Percentiles rank a stretch among this genome's conserved stretches.
These are phyloP conservation scores for Sphaerulina vaccinii DNA, from an alignment of 2,329 filamentous ascomycete genomes.

Conservation along the genomic window DNA sequence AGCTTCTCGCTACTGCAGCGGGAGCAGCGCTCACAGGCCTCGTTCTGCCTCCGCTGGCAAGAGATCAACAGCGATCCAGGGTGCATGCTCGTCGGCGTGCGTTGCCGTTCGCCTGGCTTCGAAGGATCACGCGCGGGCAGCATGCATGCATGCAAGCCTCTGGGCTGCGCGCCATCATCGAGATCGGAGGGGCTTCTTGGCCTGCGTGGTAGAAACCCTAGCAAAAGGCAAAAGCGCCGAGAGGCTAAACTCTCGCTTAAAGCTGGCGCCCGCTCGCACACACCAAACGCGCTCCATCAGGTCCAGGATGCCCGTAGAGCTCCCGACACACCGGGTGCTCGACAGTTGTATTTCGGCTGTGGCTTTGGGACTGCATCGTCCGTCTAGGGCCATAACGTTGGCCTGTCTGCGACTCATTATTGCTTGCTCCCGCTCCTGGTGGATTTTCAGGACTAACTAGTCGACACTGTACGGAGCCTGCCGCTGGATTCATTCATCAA, in stretches of 20 bases:
- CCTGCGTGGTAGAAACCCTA: neutral
- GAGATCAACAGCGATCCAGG: neutral
- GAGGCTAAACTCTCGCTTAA: neutral
- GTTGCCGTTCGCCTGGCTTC: constrained; percentile 1
- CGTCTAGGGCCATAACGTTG: constrained; percentile 12
- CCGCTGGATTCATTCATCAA: constrained; percentile 2
- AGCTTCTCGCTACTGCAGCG: neutral
- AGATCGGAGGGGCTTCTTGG: neutral
- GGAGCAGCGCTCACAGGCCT: too few species aligned
- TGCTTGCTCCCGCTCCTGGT: constrained; percentile 1
- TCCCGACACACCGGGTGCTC: constrained; percentile 13
- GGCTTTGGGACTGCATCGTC: constrained; percentile 12
- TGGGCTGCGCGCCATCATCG: neutral
- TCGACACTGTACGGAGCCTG: neutral
- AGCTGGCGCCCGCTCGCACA: too few species aligned
- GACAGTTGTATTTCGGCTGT: constrained; percentile 14
- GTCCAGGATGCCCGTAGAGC: constrained; percentile 6
- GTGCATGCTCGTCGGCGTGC: neutral
- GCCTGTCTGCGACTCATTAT: constrained; percentile 9
- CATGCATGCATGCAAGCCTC: neutral
- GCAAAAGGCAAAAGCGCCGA: neutral
- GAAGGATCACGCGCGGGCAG: neutral
- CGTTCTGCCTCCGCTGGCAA: neutral
- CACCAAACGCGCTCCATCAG: neutral
- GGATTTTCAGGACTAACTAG: neutral